Evolutionary conservation across 768 basidiomycete species (phyloP).

Genomic region (Trametes sanguinea): DNA sequence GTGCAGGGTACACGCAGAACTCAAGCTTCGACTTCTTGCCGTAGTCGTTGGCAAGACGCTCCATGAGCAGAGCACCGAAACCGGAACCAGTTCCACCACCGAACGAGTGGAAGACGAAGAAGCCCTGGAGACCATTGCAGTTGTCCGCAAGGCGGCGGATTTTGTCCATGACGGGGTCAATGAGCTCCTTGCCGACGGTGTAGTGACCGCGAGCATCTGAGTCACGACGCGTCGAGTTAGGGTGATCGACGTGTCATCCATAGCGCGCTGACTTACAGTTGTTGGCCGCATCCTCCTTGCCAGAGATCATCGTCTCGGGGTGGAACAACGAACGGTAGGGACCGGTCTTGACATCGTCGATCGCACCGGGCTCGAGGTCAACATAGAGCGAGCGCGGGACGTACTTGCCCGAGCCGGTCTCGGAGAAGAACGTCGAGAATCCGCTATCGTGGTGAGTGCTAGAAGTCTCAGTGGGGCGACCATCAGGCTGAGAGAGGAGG

Average conservation of each 20-base stretch:
- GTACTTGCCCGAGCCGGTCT: conserved; percentile 90
- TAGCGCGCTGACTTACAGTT: conserved; percentile 69
- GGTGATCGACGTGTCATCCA: not conserved
- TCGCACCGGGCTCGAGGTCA: conserved; percentile 91
- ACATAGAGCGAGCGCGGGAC: conserved; percentile 97
- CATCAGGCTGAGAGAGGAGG: conserved; percentile 70
- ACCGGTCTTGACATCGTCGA: conserved; percentile 94
- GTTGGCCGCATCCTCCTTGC: conserved; percentile 99
- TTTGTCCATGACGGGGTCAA: conserved; percentile 95
- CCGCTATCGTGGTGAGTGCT: conserved; percentile 61
- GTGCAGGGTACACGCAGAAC: conserved; percentile 96
- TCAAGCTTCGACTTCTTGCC: conserved; percentile 99
- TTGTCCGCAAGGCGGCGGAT: conserved; percentile 94
- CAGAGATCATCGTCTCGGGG: conserved; percentile 94
- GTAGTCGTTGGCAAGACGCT: conserved; percentile 94
- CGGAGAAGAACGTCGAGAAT: conserved; percentile 98
- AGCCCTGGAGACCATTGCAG: conserved; percentile 95
- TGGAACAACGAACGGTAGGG: conserved; percentile 94
- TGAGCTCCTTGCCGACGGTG: conserved; percentile 97
- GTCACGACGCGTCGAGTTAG: conserved; percentile 18
- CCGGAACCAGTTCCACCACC: conserved; percentile 99
- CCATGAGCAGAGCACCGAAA: conserved; percentile 94
- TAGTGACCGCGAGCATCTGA: conserved; percentile 97
- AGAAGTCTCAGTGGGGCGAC: conserved; percentile 75
- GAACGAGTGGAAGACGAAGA: conserved; percentile 99